Evolutionary conservation across 305 asterid species (phyloP).

Genomic region (Striga hermonthica): DNA sequence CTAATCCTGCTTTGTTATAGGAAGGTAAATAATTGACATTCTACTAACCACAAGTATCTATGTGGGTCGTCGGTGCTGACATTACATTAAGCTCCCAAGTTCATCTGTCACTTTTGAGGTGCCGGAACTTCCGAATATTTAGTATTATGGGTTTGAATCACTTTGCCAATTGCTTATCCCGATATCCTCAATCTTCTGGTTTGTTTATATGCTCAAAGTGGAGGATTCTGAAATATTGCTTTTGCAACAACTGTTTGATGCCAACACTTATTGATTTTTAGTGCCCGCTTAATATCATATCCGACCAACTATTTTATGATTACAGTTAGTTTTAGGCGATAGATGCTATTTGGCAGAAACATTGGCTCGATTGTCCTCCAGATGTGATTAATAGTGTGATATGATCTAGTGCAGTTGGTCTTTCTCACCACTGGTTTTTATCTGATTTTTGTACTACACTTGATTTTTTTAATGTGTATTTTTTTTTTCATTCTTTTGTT

Average conservation of each 20-base stretch:
- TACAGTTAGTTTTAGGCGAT: not conserved
- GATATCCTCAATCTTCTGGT: conserved; percentile 22
- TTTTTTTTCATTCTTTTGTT: not conserved
- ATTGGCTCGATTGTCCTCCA: too few species aligned
- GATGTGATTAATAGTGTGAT: not conserved
- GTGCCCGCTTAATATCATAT: not conserved
- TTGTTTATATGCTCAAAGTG: conserved; percentile 11
- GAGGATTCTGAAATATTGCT: not conserved
- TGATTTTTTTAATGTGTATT: conserved; percentile 9
- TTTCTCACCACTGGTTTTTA: conserved; percentile 8
- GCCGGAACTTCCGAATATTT: not conserved
- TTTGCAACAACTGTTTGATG: not conserved
- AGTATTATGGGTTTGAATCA: conserved; percentile 6
- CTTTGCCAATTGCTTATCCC: conserved; percentile 9
- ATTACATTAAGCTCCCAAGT: conserved; percentile 4
- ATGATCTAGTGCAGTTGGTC: conserved; percentile 13
- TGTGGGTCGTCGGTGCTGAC: not conserved
- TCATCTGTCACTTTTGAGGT: not conserved
- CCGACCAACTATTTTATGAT: not conserved
- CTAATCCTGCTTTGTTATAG: conserved; percentile 7
- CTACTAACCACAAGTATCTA: conserved; percentile 12
- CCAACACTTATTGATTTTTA: conserved; percentile 13
- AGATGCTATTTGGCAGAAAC: too few species aligned
- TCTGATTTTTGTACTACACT: conserved; percentile 7
- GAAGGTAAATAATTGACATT: conserved; percentile 7